phyloP scores from a whole-genome alignment of 345 rosid genomes.

The Moricandia moricandioides region DNA sequence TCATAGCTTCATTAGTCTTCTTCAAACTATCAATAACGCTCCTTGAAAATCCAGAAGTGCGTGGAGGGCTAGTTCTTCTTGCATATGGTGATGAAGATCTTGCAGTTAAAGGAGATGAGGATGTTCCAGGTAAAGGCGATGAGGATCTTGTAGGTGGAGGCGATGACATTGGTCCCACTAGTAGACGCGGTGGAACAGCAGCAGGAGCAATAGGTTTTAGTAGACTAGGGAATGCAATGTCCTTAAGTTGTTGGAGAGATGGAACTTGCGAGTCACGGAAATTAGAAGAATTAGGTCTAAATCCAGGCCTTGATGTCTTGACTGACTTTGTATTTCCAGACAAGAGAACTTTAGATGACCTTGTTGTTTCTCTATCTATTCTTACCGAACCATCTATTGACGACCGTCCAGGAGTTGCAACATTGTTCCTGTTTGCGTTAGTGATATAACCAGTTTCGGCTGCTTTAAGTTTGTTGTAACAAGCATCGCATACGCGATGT shows the following conservation, averaged over 20 bases:
- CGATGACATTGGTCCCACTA: constrained; percentile 22
- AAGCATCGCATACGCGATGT: constrained; percentile 89
- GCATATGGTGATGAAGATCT: constrained; percentile 45
- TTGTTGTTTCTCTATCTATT: constrained; percentile 42
- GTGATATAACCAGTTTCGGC: constrained; percentile 54
- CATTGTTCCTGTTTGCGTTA: constrained; percentile 40
- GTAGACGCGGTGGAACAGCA: constrained; percentile 8
- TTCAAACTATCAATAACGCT: constrained; percentile 78
- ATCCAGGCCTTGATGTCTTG: constrained; percentile 56
- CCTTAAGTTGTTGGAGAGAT: constrained; percentile 61
- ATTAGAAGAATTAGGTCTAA: constrained; percentile 44
- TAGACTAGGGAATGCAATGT: constrained; percentile 70
- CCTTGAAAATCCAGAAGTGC: constrained; percentile 62
- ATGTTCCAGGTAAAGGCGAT: constrained; percentile 38
- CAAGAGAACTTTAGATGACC: constrained; percentile 56
- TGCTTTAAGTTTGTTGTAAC: constrained; percentile 79
- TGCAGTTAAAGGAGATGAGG: constrained; percentile 36
- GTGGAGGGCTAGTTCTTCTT: constrained; percentile 82
- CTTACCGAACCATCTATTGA: constrained; percentile 61
- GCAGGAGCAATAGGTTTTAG: constrained; percentile 46
- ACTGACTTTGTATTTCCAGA: constrained; percentile 54
- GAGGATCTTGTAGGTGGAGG: constrained; percentile 37
- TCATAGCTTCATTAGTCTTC: constrained; percentile 79
- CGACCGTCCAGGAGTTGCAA: constrained; percentile 43
- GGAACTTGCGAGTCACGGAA: constrained; percentile 78